Percentiles rank a stretch among this genome's conserved stretches.
Conservation (phyloP, 2,329 filamentous ascomycete genomes). For the Podosphaera xanthii region DNA sequence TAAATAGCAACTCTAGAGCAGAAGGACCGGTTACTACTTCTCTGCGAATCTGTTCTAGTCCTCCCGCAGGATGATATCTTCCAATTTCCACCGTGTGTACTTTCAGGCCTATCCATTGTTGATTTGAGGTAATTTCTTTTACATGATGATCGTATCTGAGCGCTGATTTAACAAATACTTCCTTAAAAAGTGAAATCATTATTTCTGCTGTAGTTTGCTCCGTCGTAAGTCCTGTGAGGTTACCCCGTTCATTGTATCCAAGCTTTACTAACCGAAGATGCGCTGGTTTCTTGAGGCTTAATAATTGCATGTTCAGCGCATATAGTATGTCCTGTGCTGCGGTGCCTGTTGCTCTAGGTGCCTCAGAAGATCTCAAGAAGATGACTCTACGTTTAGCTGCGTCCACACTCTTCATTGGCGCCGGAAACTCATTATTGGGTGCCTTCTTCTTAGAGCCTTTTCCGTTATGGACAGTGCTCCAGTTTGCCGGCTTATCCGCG, state of each 20-base stretch:
- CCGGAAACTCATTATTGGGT: background rate
- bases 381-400: background rate
- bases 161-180: background rate
- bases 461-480: background rate
- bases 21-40: background rate
- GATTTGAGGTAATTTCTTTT: background rate
- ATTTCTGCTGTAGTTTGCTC: background rate
- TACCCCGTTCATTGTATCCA: background rate
- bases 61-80: background rate
- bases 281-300: background rate
- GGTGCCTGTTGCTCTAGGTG: background rate
- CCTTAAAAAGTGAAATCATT: background rate
- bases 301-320: background rate
- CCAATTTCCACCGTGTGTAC: background rate
- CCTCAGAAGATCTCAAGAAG: background rate
- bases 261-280: background rate
- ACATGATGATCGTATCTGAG: background rate
- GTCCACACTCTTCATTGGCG: background rate
- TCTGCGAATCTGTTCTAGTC: background rate
- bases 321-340: background rate
- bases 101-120: background rate
- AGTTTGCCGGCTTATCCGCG: background rate
- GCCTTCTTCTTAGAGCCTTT: background rate
- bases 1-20: background rate
- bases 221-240: background rate